Evolutionary conservation across 495 filamentous ascomycete genomes (phyloP), one percentile per base, ranked within the genome.

Genomic region (Aspergillus bertholletiae): DNA sequence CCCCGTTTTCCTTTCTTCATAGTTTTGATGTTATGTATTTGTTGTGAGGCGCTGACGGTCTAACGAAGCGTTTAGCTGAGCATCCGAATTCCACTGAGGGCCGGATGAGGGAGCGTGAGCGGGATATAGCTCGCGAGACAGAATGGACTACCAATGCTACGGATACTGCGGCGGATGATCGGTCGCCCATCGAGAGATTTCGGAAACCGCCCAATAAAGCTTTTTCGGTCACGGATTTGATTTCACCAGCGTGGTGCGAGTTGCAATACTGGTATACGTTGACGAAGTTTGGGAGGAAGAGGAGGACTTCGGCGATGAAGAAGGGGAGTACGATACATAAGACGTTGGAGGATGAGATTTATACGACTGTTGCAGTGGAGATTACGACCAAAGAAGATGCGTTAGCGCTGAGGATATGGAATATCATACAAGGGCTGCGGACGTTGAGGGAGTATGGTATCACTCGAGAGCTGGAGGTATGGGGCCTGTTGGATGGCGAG

Each of bases 211-310:
- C 89, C 0, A 86, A 81, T 59, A 92, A 89, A 60, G 81, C 88
- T 0, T 81, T 98, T n/a, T 90, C 88, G 1, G 94, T 98, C 5
- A 89, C 90, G 2, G 94, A 98, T 68, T 66, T 98, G 39, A 81
- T 93, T 2, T 87, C 88, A 13, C 91, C 91, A 2, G 83, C 92
- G 8, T 98, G 94, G 94, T 98, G 94, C 67, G 95, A 98, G 68
- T 70, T 97, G 41, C 94, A 98, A 66, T 93, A 96, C 60, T 88
- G 83, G 78, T 97, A 91, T 73, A 86, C 82, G 0, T 79, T 98
- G 27, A 88, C 84, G 2, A 84, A 81, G 40, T 80, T 87, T 62
- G 95, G 95, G 17, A 80, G 77, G 60, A 92, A 86, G 69, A 83
- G 75, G 48, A 68, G 74, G 2, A 97, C 95, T 0, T 66, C 80